Evolutionary conservation across 306 rosid genomes (phyloP).

Genomic region (Ormosia emarginata): DNA sequence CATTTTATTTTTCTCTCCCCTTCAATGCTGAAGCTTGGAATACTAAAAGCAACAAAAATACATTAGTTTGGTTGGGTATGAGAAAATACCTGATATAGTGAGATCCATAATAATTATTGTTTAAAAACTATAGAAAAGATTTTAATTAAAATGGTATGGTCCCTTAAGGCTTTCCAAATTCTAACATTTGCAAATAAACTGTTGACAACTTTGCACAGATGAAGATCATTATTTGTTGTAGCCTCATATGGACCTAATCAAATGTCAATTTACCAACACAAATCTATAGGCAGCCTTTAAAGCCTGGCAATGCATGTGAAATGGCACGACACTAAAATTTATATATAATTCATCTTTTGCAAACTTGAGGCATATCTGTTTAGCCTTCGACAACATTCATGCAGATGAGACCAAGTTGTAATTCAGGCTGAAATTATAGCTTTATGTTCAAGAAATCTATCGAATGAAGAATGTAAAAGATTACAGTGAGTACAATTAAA

Average conservation of each 20-base stretch:
- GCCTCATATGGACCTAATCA: not conserved
- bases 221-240: not conserved
- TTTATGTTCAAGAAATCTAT: not conserved
- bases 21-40: not conserved
- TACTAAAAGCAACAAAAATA: not conserved
- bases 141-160: not conserved
- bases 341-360: not conserved
- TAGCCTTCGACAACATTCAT: not conserved
- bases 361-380: not conserved
- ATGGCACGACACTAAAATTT: not conserved
- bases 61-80: not conserved
- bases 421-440: not conserved
- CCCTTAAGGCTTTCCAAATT: not conserved
- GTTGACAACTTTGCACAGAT: not conserved
- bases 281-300: not conserved
- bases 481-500: not conserved
- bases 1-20: not conserved
- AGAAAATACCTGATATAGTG: not conserved
- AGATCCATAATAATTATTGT: not conserved
- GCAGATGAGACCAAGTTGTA: not conserved
- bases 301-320: not conserved
- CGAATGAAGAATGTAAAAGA: not conserved
- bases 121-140: not conserved
- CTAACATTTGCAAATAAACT: not conserved
- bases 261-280: not conserved